Evolutionary conservation across 306 rosid genomes (phyloP), one percentile per base, ranked within the genome.

Genomic region (Cicer pinnatifidum): DNA sequence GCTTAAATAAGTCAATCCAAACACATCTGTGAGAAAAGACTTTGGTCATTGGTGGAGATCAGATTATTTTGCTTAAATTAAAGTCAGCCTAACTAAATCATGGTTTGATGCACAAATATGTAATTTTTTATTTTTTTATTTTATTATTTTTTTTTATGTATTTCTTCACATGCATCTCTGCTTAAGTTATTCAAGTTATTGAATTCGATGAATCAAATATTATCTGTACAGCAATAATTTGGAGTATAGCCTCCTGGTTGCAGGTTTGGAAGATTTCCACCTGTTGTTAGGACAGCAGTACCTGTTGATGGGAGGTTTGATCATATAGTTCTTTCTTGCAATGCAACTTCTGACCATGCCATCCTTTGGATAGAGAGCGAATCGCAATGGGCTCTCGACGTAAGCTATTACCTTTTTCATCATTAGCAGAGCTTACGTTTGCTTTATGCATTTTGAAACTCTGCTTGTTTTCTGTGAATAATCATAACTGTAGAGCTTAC

Each of bases 241-340:
- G 50, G 75, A 52, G 67, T 71, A 70, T 77, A 83, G 74, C 68
- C 45, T 84, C 66, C 37, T 64, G 72, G 63, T 69, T 89, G 82
- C 89, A 94, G 99, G 86, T 45, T 67, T 6, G 95, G 96, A 81
- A 87, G 99, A 78, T 88, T 84, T 81, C 97, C 96, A 1, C 99
- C 99, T 0, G 92, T 89, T 50, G 99, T 94, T 66, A 86, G 89
- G 86, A 94, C 98, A 17, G 98, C 98, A 1, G 97, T 94, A 58
- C 98, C 98, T 19, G 97, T 94, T 47, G 99, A 94, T 82, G 97
- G 96, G 84, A 90, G 99, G 73, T 94, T 94, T 68, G 99, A 94
- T 73, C 96, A 89, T 73, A 8, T 91, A 46, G 99, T 94, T 78
- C 88, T 94, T 79, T 91, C 99, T 71, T 94, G 99, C 87, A 88